phyloP scores from a whole-genome alignment of 306 rosid species.

The Neltuma alba region DNA sequence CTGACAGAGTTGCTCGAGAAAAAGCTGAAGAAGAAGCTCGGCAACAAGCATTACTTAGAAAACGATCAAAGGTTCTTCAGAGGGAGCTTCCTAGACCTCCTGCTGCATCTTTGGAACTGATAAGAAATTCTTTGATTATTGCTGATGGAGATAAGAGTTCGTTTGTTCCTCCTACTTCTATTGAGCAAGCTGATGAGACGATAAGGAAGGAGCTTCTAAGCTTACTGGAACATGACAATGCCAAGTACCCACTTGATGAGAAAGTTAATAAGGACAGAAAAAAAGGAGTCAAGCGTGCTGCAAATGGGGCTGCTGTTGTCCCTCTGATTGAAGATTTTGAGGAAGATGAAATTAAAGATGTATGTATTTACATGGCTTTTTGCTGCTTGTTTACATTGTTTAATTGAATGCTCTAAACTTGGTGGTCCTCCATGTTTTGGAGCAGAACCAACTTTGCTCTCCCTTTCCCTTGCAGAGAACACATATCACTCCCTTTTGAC shows the following conservation, averaged over 20 bases:
- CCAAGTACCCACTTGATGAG: constrained; percentile 80
- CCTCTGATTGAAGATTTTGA: constrained; percentile 81
- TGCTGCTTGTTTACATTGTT: constrained; percentile 8
- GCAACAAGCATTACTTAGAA: constrained; percentile 82
- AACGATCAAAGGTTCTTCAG: constrained; percentile 91
- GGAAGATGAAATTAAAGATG: constrained; percentile 75
- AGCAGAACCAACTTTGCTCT: constrained; percentile 23
- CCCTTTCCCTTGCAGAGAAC: constrained; percentile 11
- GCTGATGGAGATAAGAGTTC: constrained; percentile 96
- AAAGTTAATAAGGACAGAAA: constrained; percentile 69
- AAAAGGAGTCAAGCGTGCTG: constrained; percentile 63
- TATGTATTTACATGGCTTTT: constrained; percentile 39
- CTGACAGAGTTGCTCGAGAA: constrained; percentile 90
- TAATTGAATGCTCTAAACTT: constrained; percentile 14
- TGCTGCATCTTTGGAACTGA: constrained; percentile 71
- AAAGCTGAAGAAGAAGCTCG: constrained; percentile 89
- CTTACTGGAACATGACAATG: constrained; percentile 87
- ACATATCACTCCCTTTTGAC: not conserved
- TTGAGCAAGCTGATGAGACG: constrained; percentile 94
- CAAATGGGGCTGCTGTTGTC: constrained; percentile 53
- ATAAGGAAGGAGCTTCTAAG: constrained; percentile 72
- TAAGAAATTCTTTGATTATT: constrained; percentile 76
- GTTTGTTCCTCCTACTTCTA: constrained; percentile 85
- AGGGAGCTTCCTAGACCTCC: constrained; percentile 98
- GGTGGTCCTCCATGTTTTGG: constrained; percentile 9